Conservation (phyloP, 768 basidiomycete genomes). For the Infundibulicybe gibba region DNA sequence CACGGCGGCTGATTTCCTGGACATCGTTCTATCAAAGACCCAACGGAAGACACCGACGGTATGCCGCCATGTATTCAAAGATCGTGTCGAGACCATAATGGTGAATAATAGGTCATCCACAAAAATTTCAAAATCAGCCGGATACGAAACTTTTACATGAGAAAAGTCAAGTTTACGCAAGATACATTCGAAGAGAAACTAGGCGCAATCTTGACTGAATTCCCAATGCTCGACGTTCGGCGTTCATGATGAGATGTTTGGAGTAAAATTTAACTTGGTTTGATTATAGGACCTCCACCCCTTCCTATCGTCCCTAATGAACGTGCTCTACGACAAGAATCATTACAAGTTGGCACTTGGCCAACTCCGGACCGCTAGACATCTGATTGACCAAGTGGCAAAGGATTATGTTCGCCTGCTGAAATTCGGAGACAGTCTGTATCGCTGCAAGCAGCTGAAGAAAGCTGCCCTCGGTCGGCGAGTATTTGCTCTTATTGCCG, state of each 20-base stretch:
- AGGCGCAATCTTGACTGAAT: slow-evolving; percentile 88
- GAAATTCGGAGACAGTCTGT: slow-evolving; percentile 97
- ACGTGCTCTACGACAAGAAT: slow-evolving; percentile 99
- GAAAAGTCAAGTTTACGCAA: slow-evolving; percentile 99
- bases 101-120: slow-evolving; percentile 76
- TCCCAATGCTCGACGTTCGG: slow-evolving; percentile 91
- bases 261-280: too few relatives aligned
- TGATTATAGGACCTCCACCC: slow-evolving; percentile 79
- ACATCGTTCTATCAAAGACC: slow-evolving; percentile 91
- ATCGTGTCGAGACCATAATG: not conserved
- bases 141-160: slow-evolving; percentile 98
- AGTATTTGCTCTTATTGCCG: slow-evolving; percentile 22
- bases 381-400: slow-evolving; percentile 95
- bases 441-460: slow-evolving; percentile 98
- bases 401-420: slow-evolving; percentile 96
- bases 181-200: slow-evolving; percentile 96
- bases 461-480: slow-evolving; percentile 94
- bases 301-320: slow-evolving; percentile 92
- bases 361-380: slow-evolving; percentile 91
- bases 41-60: slow-evolving; percentile 98
- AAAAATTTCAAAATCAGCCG: slow-evolving; percentile 99
- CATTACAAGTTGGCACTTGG: slow-evolving; percentile 99
- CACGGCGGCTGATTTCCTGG: slow-evolving; percentile 90
- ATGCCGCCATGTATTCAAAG: slow-evolving; percentile 13
- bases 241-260: not conserved